Evolutionary conservation across 495 filamentous ascomycete species (phyloP).

Genomic region (Neurospora sp.): DNA sequence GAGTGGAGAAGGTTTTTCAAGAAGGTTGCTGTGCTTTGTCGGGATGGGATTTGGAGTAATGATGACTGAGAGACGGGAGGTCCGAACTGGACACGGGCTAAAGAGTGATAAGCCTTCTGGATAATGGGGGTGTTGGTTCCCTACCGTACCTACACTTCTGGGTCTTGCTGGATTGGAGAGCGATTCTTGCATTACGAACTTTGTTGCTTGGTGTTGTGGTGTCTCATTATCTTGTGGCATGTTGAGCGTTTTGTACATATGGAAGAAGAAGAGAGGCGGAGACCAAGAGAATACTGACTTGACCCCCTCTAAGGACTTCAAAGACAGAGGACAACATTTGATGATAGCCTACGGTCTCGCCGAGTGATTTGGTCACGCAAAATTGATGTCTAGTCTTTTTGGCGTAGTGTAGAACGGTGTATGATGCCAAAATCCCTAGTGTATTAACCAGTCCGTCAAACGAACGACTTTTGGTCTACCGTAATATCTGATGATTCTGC

Average conservation of each 20-base stretch:
- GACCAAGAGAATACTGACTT: not conserved
- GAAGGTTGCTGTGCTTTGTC: conserved; percentile 72
- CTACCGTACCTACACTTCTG: not conserved
- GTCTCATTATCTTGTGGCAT: not conserved
- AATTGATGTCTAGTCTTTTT: no score
- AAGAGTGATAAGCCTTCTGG: not conserved
- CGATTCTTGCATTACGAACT: not conserved
- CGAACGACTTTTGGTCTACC: not conserved
- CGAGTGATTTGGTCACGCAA: not conserved
- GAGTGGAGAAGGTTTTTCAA: conserved; percentile 99
- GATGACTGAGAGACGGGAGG: conserved; percentile 6
- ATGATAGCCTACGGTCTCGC: not conserved
- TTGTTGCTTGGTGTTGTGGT: not conserved
- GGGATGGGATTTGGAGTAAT: conserved; percentile 61
- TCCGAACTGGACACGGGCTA: no score
- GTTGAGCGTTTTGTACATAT: not conserved
- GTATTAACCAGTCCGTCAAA: not conserved
- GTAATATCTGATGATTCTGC: not conserved
- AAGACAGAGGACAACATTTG: not conserved
- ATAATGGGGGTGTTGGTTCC: not conserved
- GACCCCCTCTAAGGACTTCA: not conserved
- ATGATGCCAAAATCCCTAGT: not conserved
- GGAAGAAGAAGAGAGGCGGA: not conserved
- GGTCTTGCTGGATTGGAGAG: not conserved
- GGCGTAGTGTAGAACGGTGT: not conserved